Evolutionary conservation across 495 filamentous ascomycete genomes (phyloP).

Genomic region (Coniosporium apollinis): DNA sequence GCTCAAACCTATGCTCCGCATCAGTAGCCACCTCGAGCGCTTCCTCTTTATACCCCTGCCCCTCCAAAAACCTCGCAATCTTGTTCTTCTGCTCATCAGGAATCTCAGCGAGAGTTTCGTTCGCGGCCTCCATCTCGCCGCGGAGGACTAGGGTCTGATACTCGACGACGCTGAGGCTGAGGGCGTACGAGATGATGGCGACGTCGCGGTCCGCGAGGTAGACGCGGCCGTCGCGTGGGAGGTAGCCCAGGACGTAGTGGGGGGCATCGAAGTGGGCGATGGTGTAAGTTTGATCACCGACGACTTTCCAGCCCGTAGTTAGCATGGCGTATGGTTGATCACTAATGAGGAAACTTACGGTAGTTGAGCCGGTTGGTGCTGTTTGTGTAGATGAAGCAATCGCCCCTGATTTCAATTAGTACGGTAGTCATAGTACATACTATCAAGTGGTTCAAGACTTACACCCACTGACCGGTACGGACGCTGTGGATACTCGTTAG

Average conservation of each 20-base stretch:
- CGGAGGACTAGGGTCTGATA: conserved; percentile 94
- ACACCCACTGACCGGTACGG: conserved; percentile 91
- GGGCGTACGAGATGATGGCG: conserved; percentile 70
- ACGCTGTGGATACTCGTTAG: conserved; percentile 35
- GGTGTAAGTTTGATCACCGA: conserved; percentile 95
- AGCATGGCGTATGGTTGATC: conserved; percentile 95
- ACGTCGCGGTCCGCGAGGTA: conserved; percentile 95
- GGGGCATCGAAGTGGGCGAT: conserved; percentile 91
- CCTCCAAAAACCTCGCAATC: conserved; percentile 93
- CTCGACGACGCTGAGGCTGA: conserved; percentile 88
- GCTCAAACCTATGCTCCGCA: conserved; percentile 88
- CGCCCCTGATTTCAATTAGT: no score
- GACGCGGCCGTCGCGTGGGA: conserved; percentile 80
- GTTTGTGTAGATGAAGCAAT: conserved; percentile 98
- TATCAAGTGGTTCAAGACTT: no score
- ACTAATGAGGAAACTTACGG: conserved; percentile 85
- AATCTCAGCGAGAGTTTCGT: conserved; percentile 66
- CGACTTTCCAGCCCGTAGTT: conserved; percentile 90
- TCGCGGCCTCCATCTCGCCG: conserved; percentile 83
- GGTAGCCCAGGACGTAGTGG: conserved; percentile 89
- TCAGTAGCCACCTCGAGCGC: conserved; percentile 94
- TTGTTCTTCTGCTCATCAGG: conserved; percentile 88
- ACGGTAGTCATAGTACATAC: no score
- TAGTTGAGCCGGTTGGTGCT: conserved; percentile 94
- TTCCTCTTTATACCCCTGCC: conserved; percentile 89